Evolutionary conservation across 2,329 filamentous ascomycete species (phyloP).

Genomic region (Pseudogymnoascus sp.): DNA sequence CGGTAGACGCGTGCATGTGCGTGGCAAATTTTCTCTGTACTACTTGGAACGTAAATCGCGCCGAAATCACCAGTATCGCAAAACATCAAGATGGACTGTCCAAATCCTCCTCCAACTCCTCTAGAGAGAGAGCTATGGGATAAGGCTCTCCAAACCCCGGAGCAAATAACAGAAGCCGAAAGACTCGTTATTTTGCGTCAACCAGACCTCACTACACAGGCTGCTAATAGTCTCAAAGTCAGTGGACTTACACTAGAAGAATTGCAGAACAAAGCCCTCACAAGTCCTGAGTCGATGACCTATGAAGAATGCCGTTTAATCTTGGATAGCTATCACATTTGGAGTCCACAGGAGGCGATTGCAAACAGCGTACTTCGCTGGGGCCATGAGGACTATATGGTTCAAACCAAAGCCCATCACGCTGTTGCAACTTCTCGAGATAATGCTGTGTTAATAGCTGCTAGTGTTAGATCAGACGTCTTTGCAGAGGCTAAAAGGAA

Average conservation of each 20-base stretch:
- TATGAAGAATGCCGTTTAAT: background rate
- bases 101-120: background rate
- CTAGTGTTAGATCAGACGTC: background rate
- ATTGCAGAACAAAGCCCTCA: background rate
- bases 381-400: background rate
- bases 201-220: background rate
- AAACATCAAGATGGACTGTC: background rate
- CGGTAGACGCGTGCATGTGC: too few relatives aligned
- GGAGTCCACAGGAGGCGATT: background rate
- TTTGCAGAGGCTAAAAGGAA: background rate
- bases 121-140: background rate
- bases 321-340: background rate
- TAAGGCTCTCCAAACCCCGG: background rate
- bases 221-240: background rate
- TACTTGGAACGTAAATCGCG: background rate
- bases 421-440: background rate
- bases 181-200: background rate
- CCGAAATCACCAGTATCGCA: background rate
- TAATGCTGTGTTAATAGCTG: background rate
- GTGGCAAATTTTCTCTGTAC: too few relatives aligned
- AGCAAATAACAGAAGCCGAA: background rate
- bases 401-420: background rate
- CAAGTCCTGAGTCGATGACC: background rate
- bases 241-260: background rate
- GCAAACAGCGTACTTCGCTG: background rate